Base-by-base conservation (phyloP, 2,329 filamentous ascomycete genomes). In the Laburnicola sp. region DNA sequence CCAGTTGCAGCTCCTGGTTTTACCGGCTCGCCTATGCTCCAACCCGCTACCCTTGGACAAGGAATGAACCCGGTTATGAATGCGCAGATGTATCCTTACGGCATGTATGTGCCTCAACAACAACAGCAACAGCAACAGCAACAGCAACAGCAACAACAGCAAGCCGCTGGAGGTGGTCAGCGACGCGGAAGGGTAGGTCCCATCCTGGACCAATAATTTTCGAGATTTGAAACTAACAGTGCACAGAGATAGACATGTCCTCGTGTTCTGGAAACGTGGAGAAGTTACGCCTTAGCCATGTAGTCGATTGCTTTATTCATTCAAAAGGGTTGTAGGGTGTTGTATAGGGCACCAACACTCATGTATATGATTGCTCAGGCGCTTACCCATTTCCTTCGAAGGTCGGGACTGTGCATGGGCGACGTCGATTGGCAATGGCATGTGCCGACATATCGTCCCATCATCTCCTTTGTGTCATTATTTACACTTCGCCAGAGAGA, bases 141-240 rank as follows among this genome's bases (percentile, higher is more conserved):
- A 56, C 76, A 79, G 49, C 68, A 70, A 36, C 70, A 71, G 43
- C 68, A 72, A 56, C 76, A 79, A 60, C 65, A 68, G 39, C 64
- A 67, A 50, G 65, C 60, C 47, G 66, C 73, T 51, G 78, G 76
- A 60, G 78, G 77, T 58, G 78, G 78, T 51, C 77, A 80, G 62
- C 78, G 81, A 57, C 70, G 73, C 65, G 81, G 80, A 74, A 75
- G 80, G 63, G 78, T 81, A 73, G 79, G 78, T 71, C 56, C 62
- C 56, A 59, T 60, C 60, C 54, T 60, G 53, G 53, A 51, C 53
- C 56, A 56, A 55, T 54, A 31, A 52, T 49, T 45, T 57, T 51
- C 44, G 51, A 52, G 48, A 50, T 56, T 52, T 58, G 55, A 66
- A 49, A 22, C 59, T 54, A 45, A 28, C 44, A 3, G 3, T n/a